Percentiles rank a stretch among this genome's conserved stretches.
phyloP scores from a whole-genome alignment of 495 filamentous ascomycete species.

The Achaetomiella virescens region DNA sequence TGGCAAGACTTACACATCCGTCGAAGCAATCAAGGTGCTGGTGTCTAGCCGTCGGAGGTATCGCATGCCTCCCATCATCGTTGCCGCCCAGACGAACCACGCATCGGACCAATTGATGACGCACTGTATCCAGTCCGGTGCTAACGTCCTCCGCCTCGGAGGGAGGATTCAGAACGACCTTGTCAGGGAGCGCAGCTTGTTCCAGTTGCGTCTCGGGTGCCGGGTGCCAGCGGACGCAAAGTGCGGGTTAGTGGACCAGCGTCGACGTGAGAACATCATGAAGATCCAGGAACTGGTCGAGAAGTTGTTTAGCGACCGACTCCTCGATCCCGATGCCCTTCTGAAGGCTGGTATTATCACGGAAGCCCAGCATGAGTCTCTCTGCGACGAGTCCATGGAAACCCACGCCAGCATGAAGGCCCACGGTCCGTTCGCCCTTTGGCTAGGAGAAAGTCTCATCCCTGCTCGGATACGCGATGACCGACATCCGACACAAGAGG shows the following conservation, averaged over 20 bases:
- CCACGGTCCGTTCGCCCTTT: slow-evolving; percentile 49
- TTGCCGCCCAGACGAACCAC: slow-evolving; percentile 89
- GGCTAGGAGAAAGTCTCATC: slow-evolving; percentile 52
- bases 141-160: slow-evolving; percentile 71
- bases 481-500: slow-evolving; percentile 14
- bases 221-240: slow-evolving; percentile 14
- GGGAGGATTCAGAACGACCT: slow-evolving; percentile 58
- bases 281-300: slow-evolving; percentile 42
- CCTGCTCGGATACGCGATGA: slow-evolving; percentile 16
- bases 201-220: slow-evolving; percentile 44
- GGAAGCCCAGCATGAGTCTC: slow-evolving; percentile 52
- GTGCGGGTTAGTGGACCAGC: slow-evolving; percentile 19
- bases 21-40: slow-evolving; percentile 62
- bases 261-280: slow-evolving; percentile 20
- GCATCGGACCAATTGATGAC: slow-evolving; percentile 79
- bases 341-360: slow-evolving; percentile 53
- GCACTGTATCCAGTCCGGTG: slow-evolving; percentile 58
- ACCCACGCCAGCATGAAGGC: slow-evolving; percentile 26
- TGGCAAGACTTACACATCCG: slow-evolving; percentile 77
- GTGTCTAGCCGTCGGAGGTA: slow-evolving; percentile 44
- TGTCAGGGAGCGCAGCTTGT: slow-evolving; percentile 61
- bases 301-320: slow-evolving; percentile 43
- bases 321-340: slow-evolving; percentile 45
- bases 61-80: slow-evolving; percentile 48
- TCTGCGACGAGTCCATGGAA: slow-evolving; percentile 54